phyloP scores from a whole-genome alignment of 257 asterid species.

The Anisodus tanguticus region DNA sequence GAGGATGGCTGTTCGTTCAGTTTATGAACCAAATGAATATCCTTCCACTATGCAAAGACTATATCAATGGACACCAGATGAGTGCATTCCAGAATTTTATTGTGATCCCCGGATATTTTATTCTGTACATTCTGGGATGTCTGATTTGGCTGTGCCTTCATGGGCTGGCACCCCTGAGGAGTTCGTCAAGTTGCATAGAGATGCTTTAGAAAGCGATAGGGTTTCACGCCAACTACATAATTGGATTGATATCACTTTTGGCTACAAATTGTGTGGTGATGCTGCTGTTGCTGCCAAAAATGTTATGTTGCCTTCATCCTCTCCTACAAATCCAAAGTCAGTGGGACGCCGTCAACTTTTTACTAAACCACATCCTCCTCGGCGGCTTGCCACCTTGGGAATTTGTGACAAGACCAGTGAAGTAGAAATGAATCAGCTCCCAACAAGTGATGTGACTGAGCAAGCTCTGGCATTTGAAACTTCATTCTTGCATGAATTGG shows the following conservation, averaged over 20 bases:
- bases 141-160: constrained; percentile 87
- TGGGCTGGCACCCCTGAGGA: constrained; percentile 91
- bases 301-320: constrained; percentile 82
- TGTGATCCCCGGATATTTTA: constrained; percentile 80
- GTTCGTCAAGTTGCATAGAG: constrained; percentile 84
- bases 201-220: constrained; percentile 73
- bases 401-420: constrained; percentile 35
- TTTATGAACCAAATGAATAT: constrained; percentile 98
- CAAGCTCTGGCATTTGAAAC: constrained; percentile 41
- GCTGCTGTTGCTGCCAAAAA: constrained; percentile 92
- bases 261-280: constrained; percentile 90
- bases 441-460: constrained; percentile 37
- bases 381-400: constrained; percentile 46
- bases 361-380: constrained; percentile 84
- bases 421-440: constrained; percentile 29
- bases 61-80: constrained; percentile 98
- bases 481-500: constrained; percentile 57
- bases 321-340: constrained; percentile 62
- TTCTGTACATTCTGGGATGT: constrained; percentile 91
- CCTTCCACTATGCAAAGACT: constrained; percentile 96
- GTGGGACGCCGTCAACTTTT: constrained; percentile 92
- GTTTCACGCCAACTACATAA: constrained; percentile 79
- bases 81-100: constrained; percentile 96
- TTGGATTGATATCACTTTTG: constrained; percentile 97
- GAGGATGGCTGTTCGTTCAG: constrained; percentile 90